Percentiles rank a stretch among this genome's conserved stretches.
phyloP scores from a whole-genome alignment of 768 basidiomycete species.

The Auriscalpium orientale region DNA sequence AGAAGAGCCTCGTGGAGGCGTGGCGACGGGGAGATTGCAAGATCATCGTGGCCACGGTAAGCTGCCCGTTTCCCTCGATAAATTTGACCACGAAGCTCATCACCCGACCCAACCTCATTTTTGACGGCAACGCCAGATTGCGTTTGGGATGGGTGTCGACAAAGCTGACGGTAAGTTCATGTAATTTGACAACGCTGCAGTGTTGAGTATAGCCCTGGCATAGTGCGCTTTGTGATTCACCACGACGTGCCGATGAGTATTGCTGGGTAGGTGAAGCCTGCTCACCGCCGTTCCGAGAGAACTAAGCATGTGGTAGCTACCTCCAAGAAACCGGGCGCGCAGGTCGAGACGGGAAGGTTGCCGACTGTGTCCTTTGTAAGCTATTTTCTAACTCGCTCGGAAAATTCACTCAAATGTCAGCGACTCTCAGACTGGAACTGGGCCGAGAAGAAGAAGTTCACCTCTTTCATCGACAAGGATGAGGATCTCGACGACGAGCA shows the following conservation, averaged over 20 bases:
- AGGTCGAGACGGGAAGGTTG: constrained; percentile 79
- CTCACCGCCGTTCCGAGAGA: constrained; percentile 5
- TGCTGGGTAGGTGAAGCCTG: constrained; percentile 53
- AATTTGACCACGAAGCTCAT: too few species aligned
- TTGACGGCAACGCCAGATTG: constrained; percentile 47
- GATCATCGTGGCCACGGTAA: constrained; percentile 90
- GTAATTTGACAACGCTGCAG: background rate
- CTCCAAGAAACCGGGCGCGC: constrained; percentile 98
- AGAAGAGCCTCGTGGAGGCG: constrained; percentile 49
- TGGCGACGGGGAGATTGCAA: constrained; percentile 71
- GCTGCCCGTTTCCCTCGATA: constrained; percentile 13
- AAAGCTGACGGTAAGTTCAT: constrained; percentile 58
- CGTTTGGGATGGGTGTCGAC: constrained; percentile 97
- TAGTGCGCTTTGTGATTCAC: constrained; percentile 92
- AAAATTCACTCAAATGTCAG: too few species aligned
- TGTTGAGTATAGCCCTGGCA: background rate
- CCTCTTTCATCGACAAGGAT: constrained; percentile 43
- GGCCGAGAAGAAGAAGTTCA: too few species aligned
- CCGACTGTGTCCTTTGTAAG: constrained; percentile 85
- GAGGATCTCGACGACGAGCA: constrained; percentile 39
- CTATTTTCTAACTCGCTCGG: background rate
- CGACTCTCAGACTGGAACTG: too few species aligned
- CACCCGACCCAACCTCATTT: background rate
- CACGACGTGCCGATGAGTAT: constrained; percentile 73
- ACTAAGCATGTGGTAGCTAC: constrained; percentile 38